These are phyloP conservation scores for Ceratocystis eucalypticola DNA, from an alignment of 2,329 filamentous ascomycete species.

Conservation along the genomic window DNA sequence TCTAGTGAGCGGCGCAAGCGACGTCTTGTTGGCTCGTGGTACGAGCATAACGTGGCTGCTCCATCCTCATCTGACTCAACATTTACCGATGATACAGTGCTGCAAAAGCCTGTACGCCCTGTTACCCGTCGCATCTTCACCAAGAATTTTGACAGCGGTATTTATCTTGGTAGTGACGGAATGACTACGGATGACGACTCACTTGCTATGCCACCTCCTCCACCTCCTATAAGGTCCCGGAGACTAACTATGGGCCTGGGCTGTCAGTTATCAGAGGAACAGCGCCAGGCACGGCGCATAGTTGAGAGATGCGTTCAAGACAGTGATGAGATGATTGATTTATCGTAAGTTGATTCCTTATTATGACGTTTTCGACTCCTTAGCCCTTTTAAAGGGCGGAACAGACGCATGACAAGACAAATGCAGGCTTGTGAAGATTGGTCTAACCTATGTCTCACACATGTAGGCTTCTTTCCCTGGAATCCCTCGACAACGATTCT, in stretches of 20 bases:
- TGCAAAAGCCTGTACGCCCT: conserved; percentile 24
- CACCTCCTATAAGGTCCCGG: neutral
- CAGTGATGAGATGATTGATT: conserved; percentile 46
- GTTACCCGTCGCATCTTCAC: conserved; percentile 40
- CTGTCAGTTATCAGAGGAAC: conserved; percentile 27
- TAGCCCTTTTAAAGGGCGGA: neutral
- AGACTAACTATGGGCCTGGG: conserved; percentile 11
- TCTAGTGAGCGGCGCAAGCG: conserved; percentile 43
- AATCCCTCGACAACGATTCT: conserved; percentile 41
- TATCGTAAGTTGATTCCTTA: conserved; percentile 36
- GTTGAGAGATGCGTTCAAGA: conserved; percentile 43
- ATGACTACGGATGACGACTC: conserved; percentile 11
- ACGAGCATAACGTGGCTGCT: conserved; percentile 35
- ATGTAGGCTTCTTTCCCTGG: conserved; percentile 34
- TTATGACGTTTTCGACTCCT: neutral
- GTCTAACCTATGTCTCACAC: conserved; percentile 13
- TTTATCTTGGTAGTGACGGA: conserved; percentile 49
- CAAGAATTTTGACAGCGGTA: conserved; percentile 53
- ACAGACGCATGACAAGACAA: neutral
- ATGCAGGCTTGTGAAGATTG: neutral
- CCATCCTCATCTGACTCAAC: conserved; percentile 38
- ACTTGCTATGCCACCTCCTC: conserved; percentile 8
- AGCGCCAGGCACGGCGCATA: conserved; percentile 33
- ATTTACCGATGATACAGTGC: conserved; percentile 29
- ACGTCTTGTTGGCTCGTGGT: conserved; percentile 56